A percentile compares a stretch with the other conserved stretches of the same genome.
phyloP scores from a whole-genome alignment of 208 protist species.

The Leishmania major region DNA sequence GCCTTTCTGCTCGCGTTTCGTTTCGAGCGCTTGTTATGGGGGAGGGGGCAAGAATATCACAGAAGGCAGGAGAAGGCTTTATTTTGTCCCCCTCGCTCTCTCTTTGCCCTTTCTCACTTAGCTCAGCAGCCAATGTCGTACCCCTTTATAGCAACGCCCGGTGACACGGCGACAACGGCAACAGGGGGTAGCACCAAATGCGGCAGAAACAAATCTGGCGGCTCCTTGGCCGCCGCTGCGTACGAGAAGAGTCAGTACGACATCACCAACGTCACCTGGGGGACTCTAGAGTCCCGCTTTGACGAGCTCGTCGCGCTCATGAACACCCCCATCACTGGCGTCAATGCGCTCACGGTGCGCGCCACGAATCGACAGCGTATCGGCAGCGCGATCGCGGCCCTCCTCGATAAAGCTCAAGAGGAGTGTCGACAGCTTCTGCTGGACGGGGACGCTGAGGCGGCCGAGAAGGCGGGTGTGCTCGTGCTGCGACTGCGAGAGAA shows the following conservation, averaged over 20 bases:
- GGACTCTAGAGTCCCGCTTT: slow-evolving; percentile 71
- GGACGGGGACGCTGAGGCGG: slow-evolving; percentile 67
- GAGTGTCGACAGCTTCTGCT: slow-evolving; percentile 73
- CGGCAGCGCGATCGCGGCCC: slow-evolving; percentile 43
- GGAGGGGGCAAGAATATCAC: no score
- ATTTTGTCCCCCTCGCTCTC: background rate
- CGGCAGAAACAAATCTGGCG: background rate
- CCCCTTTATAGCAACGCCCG: background rate
- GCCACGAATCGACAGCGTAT: slow-evolving; percentile 62
- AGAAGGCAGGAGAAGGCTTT: background rate
- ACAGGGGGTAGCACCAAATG: background rate
- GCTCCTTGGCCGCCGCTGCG: background rate
- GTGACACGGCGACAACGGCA: background rate
- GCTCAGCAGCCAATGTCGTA: background rate
- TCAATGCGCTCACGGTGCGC: slow-evolving; percentile 70
- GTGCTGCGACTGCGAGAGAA: slow-evolving; percentile 73
- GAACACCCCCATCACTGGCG: slow-evolving; percentile 60
- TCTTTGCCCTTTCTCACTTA: background rate
- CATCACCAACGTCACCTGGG: slow-evolving; percentile 67
- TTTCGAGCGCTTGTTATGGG: no score
- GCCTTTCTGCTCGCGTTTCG: background rate
- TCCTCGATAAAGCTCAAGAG: slow-evolving; percentile 78
- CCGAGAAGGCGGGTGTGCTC: slow-evolving; percentile 82
- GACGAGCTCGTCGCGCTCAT: slow-evolving; percentile 70
- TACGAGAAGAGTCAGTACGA: slow-evolving; percentile 42